These are phyloP conservation scores for Phallus indusiatus DNA, from an alignment of 768 basidiomycete species.

Conservation along the genomic window DNA sequence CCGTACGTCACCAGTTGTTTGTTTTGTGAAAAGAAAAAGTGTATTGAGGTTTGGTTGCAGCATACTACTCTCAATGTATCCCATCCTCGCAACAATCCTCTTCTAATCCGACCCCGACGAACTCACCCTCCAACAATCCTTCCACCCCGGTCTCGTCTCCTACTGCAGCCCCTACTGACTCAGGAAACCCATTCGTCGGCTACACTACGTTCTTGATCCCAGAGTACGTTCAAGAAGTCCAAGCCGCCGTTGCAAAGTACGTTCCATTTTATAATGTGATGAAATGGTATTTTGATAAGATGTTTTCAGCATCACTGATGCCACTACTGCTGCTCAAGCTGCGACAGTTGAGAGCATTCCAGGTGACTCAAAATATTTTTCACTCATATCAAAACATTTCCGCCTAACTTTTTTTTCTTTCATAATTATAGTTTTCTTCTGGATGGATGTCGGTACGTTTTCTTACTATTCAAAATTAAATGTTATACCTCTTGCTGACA, in stretches of 20 bases:
- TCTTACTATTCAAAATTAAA: background rate
- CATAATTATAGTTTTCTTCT: slow-evolving; percentile 3
- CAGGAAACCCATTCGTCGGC: slow-evolving; percentile 46
- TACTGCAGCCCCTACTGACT: slow-evolving; percentile 24
- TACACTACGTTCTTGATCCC: slow-evolving; percentile 26
- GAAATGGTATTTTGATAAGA: too few species aligned
- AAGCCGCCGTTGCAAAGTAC: slow-evolving; percentile 4
- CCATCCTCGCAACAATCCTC: slow-evolving; percentile 10
- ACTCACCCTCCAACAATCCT: slow-evolving; percentile 8
- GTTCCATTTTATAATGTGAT: too few species aligned
- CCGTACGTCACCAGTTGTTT: background rate
- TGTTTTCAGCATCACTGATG: slow-evolving; percentile 34
- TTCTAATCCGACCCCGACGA: slow-evolving; percentile 10
- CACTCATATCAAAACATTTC: background rate
- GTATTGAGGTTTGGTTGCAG: background rate
- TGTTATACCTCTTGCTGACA: too few species aligned
- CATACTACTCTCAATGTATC: slow-evolving; percentile 14
- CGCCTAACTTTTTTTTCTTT: too few species aligned
- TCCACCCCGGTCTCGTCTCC: slow-evolving; percentile 12
- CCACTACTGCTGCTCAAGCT: slow-evolving; percentile 42
- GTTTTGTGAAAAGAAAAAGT: background rate
- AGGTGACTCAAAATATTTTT: slow-evolving; percentile 12
- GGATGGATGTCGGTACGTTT: slow-evolving; percentile 5
- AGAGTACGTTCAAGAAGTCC: slow-evolving; percentile 1
- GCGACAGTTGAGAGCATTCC: slow-evolving; percentile 45